These are phyloP conservation scores for Geotrichum reessii DNA, from an alignment of 1,139 yeast genomes.

Conservation along the genomic window DNA sequence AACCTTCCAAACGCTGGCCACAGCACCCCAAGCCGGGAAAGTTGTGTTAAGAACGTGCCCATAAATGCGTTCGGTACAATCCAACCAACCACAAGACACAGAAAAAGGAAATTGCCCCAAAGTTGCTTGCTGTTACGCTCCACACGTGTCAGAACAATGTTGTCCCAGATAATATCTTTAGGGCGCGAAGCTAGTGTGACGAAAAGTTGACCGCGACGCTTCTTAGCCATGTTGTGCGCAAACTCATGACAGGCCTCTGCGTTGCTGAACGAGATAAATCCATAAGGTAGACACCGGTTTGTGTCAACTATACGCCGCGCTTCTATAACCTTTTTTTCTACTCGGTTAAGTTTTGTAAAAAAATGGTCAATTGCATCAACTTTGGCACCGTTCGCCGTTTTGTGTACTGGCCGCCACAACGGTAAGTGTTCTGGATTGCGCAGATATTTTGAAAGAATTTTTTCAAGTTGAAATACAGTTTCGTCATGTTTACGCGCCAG, in stretches of 20 bases:
- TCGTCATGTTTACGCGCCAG: slow-evolving; percentile 30
- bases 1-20: slow-evolving; percentile 36
- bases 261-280: slow-evolving; percentile 35
- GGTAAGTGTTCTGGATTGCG: slow-evolving; percentile 30
- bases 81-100: slow-evolving; percentile 35
- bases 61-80: slow-evolving; percentile 41
- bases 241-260: slow-evolving; percentile 31
- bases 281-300: slow-evolving; percentile 31
- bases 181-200: slow-evolving; percentile 36
- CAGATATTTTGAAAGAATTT: slow-evolving; percentile 33
- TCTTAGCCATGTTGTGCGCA: slow-evolving; percentile 23
- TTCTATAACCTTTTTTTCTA: slow-evolving; percentile 28
- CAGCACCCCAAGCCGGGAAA: slow-evolving; percentile 36
- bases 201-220: slow-evolving; percentile 8
- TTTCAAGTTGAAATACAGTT: slow-evolving; percentile 31
- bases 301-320: slow-evolving; percentile 27
- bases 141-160: slow-evolving; percentile 30
- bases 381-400: slow-evolving; percentile 11
- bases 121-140: slow-evolving; percentile 35
- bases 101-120: slow-evolving; percentile 36
- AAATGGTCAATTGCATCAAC: slow-evolving; percentile 36
- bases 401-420: slow-evolving; percentile 23
- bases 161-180: slow-evolving; percentile 38
- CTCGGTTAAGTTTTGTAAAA: slow-evolving; percentile 23
- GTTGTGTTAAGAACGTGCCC: slow-evolving; percentile 39